Conservation (phyloP, 1,284 basidiomycete species). For the Cryptococcus amylolentus region DNA sequence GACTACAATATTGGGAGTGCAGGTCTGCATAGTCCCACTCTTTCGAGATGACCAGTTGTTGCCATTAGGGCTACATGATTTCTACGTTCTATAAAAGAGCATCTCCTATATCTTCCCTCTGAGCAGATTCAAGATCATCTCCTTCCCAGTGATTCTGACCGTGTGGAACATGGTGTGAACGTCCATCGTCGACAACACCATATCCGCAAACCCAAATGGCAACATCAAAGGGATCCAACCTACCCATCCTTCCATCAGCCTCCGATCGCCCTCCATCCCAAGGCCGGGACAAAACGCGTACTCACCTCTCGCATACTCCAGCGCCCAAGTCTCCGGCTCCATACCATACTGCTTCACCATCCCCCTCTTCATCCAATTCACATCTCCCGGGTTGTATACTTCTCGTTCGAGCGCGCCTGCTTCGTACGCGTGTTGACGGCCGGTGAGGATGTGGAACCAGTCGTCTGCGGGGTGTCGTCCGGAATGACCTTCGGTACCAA, state of each 20-base stretch:
- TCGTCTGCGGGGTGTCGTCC: constrained; percentile 88
- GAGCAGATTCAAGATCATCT: constrained; percentile 75
- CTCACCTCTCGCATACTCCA: constrained; percentile 89
- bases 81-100: too few relatives aligned
- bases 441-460: constrained; percentile 92
- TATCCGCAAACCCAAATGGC: constrained; percentile 90
- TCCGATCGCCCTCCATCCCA: too few relatives aligned
- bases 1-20: too few relatives aligned
- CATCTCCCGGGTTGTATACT: constrained; percentile 74
- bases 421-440: constrained; percentile 86
- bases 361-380: constrained; percentile 79
- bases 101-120: constrained; percentile 71
- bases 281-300: constrained; percentile 3
- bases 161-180: constrained; percentile 78
- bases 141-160: constrained; percentile 69
- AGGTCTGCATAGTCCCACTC: too few relatives aligned
- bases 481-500: constrained; percentile 94
- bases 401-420: constrained; percentile 80
- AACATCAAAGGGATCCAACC: constrained; percentile 89
- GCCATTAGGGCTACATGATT: too few relatives aligned
- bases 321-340: constrained; percentile 89
- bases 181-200: constrained; percentile 86
- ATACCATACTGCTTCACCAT: constrained; percentile 95
- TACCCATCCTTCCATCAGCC: constrained; percentile 34
- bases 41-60: too few relatives aligned